Percentiles rank a stretch among this genome's conserved stretches.
Conservation (phyloP, 768 basidiomycete genomes). For the Trametes coccinea region DNA sequence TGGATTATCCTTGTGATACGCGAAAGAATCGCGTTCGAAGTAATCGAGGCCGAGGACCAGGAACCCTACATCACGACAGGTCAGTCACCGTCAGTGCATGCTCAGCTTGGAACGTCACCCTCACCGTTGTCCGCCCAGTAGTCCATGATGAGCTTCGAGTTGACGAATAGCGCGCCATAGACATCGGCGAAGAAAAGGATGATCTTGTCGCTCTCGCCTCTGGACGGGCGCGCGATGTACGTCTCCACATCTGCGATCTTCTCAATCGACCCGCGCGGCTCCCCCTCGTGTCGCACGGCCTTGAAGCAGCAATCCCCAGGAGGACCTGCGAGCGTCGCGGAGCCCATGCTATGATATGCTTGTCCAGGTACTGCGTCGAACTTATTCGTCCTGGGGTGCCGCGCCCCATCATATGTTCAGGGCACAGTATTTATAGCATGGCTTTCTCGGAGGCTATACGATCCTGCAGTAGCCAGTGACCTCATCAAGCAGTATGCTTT, state of each 20-base stretch:
- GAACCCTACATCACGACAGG: conserved; percentile 42
- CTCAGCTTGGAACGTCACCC: background rate
- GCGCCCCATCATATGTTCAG: no score
- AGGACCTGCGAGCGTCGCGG: conserved; percentile 9
- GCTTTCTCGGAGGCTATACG: no score
- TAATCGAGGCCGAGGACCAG: conserved; percentile 61
- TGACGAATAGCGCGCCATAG: conserved; percentile 57
- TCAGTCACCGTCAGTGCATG: background rate
- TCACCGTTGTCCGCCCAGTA: conserved; percentile 61
- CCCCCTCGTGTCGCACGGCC: conserved; percentile 52
- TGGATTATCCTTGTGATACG: conserved; percentile 36
- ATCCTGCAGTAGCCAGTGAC: no score
- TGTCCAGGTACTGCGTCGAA: background rate
- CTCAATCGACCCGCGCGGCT: conserved; percentile 43
- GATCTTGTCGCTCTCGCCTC: conserved; percentile 36
- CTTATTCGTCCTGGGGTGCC: background rate
- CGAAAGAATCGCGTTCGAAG: conserved; percentile 58
- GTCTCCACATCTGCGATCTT: conserved; percentile 49
- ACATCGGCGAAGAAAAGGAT: conserved; percentile 63
- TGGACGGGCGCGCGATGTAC: conserved; percentile 52
- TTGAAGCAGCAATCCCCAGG: conserved; percentile 52
- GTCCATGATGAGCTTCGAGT: conserved; percentile 61
- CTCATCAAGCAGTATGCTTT: background rate
- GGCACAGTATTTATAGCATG: no score
- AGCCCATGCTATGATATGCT: background rate